Conservation (phyloP, 805 yeast species). For the Candida jianshihensis region DNA sequence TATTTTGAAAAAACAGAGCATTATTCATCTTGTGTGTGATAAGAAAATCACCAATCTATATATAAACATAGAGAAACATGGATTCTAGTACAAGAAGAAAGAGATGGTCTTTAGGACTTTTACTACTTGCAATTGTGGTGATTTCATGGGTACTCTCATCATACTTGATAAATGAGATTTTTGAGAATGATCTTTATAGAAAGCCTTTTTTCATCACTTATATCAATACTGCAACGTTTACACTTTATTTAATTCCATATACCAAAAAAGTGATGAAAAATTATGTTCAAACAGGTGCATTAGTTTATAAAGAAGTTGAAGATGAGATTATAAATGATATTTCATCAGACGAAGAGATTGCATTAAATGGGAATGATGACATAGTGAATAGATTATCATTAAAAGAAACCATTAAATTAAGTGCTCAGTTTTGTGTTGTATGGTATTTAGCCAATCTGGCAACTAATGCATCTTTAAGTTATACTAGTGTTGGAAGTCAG, state of each 20-base stretch:
- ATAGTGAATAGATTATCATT: conserved; percentile 29
- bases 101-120: conserved; percentile 71
- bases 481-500: conserved; percentile 90
- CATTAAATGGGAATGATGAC: conserved; percentile 11
- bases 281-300: conserved; percentile 23
- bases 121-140: conserved; percentile 69
- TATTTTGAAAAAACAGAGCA: too few species aligned
- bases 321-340: conserved; percentile 10
- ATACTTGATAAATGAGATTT: conserved; percentile 71
- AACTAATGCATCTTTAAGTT: conserved; percentile 80
- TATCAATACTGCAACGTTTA: conserved; percentile 80
- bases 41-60: too few species aligned
- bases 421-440: conserved; percentile 75
- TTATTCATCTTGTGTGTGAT: too few species aligned
- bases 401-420: conserved; percentile 62
- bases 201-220: conserved; percentile 94
- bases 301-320: conserved; percentile 20
- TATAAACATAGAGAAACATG: not conserved
- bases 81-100: conserved; percentile 11
- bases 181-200: conserved; percentile 61
- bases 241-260: conserved; percentile 67
- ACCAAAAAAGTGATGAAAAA: conserved; percentile 21
- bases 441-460: conserved; percentile 91
- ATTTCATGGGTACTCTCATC: conserved; percentile 88
- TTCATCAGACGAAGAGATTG: conserved; percentile 23